Conservation (phyloP, 176 grass and related monocot species). For the Lolium multiflorum region DNA sequence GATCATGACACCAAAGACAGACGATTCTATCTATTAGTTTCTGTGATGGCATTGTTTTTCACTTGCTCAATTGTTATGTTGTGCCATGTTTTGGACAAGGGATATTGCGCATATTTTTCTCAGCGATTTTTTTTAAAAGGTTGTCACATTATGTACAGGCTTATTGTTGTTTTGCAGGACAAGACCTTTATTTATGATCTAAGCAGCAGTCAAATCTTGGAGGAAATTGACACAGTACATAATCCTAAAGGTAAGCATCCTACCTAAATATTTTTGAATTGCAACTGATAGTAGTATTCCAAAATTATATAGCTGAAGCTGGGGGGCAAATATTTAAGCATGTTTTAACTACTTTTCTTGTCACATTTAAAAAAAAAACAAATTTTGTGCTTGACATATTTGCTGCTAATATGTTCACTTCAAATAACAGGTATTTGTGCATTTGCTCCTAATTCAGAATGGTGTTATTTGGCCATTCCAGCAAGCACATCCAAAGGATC, state of each 20-base stretch:
- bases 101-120: slow-evolving; percentile 23
- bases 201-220: slow-evolving; percentile 78
- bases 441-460: slow-evolving; percentile 88
- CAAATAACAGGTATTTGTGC: slow-evolving; percentile 82
- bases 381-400: not conserved
- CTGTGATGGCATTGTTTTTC: not conserved
- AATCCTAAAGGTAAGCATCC: slow-evolving; percentile 80
- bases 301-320: not conserved
- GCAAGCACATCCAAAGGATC: slow-evolving; percentile 91
- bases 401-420: slow-evolving; percentile 30
- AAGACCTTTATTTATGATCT: slow-evolving; percentile 89
- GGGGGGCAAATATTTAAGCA: not conserved
- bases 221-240: slow-evolving; percentile 86
- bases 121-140: slow-evolving; percentile 20
- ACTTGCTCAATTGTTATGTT: not conserved
- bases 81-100: not conserved
- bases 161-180: slow-evolving; percentile 94
- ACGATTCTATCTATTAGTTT: not conserved
- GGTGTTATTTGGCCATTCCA: slow-evolving; percentile 83
- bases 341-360: not conserved
- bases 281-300: not conserved
- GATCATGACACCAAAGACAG: not conserved
- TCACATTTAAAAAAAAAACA: not conserved
- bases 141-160: slow-evolving; percentile 75
- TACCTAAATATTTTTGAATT: slow-evolving; percentile 5